Conservation (phyloP, 192 early-diverging fungal species). For the Radiomyces spectabilis region DNA sequence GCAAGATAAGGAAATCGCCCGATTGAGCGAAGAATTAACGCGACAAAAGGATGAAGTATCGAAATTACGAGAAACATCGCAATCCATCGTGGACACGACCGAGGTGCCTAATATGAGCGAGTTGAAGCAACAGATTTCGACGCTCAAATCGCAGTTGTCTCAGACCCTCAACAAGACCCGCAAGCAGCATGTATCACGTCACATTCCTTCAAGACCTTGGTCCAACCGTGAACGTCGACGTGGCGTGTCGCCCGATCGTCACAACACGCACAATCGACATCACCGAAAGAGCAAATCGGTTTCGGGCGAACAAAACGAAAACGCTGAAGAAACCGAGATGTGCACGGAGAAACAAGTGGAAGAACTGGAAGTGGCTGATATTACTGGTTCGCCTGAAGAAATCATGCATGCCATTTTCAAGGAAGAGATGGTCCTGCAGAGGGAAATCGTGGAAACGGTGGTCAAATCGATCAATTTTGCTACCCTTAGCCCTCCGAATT, state of each 20-base stretch:
- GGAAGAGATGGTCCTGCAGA: constrained; percentile 52
- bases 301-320: too few species aligned
- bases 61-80: constrained; percentile 43
- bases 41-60: constrained; percentile 59
- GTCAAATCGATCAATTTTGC: constrained; percentile 88
- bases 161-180: constrained; percentile 49
- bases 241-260: not conserved
- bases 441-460: constrained; percentile 85
- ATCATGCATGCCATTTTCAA: constrained; percentile 36
- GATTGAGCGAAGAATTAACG: constrained; percentile 34
- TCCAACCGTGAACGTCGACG: not conserved
- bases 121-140: constrained; percentile 63
- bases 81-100: constrained; percentile 33
- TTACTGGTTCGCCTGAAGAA: too few species aligned
- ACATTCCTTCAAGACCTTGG: not conserved
- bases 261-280: not conserved
- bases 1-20: constrained; percentile 56
- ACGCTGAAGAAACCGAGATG: too few species aligned
- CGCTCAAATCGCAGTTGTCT: constrained; percentile 63
- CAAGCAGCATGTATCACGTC: constrained; percentile 7
- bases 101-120: constrained; percentile 58
- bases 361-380: too few species aligned
- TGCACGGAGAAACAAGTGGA: too few species aligned
- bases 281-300: too few species aligned
- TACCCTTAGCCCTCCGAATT: constrained; percentile 67